A percentile compares a stretch with the other conserved stretches of the same genome.
Conservation (phyloP, 495 filamentous ascomycete genomes). For the Chaetomium tenue region DNA sequence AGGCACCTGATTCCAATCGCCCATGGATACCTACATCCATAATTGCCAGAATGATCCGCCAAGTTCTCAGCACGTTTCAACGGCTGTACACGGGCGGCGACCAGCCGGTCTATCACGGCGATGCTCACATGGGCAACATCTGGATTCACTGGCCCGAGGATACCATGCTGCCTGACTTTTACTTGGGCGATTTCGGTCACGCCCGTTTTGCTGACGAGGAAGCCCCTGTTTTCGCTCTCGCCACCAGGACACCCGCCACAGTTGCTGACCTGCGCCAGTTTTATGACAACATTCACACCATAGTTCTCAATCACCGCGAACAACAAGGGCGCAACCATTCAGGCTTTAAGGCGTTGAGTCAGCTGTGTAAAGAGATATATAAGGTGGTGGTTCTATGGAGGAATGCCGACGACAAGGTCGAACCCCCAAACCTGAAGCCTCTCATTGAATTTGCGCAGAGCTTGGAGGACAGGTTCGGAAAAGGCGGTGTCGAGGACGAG, state of each 20-base stretch:
- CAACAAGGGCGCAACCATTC: neutral
- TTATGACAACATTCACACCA: neutral
- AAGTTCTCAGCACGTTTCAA: slow-evolving; percentile 10
- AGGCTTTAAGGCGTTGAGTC: neutral
- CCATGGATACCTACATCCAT: neutral
- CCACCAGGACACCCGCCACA: neutral
- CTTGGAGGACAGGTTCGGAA: neutral
- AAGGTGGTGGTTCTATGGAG: neutral
- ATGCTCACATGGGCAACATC: slow-evolving; percentile 8
- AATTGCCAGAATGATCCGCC: slow-evolving; percentile 8
- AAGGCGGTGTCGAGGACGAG: neutral
- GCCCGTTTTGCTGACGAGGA: neutral
- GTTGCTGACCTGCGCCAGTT: neutral
- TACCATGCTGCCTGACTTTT: slow-evolving; percentile 12
- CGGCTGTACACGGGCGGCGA: slow-evolving; percentile 14
- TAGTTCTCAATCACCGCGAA: neutral
- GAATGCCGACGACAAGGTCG: neutral
- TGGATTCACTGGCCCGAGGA: slow-evolving; percentile 4
- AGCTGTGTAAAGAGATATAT: neutral
- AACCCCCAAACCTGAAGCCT: neutral
- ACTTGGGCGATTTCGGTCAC: slow-evolving; percentile 10
- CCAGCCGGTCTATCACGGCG: slow-evolving; percentile 3
- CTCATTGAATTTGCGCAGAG: neutral
- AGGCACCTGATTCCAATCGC: no score
- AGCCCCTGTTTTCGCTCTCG: no score